phyloP scores from a whole-genome alignment of 345 rosid species.

The Boechera stricta region DNA sequence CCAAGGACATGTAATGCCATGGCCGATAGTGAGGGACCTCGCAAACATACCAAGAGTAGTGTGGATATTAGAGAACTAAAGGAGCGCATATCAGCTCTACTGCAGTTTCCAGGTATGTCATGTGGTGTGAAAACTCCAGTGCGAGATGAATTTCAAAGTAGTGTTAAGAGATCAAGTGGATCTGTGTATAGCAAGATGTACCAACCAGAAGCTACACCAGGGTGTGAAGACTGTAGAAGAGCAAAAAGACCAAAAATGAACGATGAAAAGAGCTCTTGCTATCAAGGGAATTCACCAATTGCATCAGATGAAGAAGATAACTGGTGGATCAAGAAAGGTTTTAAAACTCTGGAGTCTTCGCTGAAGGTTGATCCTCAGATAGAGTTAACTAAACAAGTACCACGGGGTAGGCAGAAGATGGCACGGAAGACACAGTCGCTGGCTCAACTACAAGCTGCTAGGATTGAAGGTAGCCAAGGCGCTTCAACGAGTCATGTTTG shows the following conservation, averaged over 20 bases:
- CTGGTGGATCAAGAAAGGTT: constrained; percentile 93
- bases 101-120: constrained; percentile 68
- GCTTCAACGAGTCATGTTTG: constrained; percentile 95
- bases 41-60: constrained; percentile 53
- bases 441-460: constrained; percentile 89
- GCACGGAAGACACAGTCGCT: constrained; percentile 89
- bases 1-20: constrained; percentile 50
- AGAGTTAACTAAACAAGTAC: constrained; percentile 72
- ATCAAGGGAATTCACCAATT: constrained; percentile 68
- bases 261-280: constrained; percentile 70
- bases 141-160: constrained; percentile 70
- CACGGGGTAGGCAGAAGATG: constrained; percentile 85
- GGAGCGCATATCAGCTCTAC: constrained; percentile 65
- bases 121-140: constrained; percentile 52
- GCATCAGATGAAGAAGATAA: constrained; percentile 85
- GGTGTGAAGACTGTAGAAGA: constrained; percentile 94
- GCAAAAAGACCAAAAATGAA: constrained; percentile 65
- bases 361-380: constrained; percentile 69
- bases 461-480: constrained; percentile 98
- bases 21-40: constrained; percentile 44
- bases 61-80: constrained; percentile 64
- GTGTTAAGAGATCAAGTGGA: constrained; percentile 66
- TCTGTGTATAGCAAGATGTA: constrained; percentile 55
- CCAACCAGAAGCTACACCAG: constrained; percentile 63
- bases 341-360: constrained; percentile 58